These are phyloP conservation scores for Postia placenta DNA, from an alignment of 768 basidiomycete species.

Conservation along the genomic window DNA sequence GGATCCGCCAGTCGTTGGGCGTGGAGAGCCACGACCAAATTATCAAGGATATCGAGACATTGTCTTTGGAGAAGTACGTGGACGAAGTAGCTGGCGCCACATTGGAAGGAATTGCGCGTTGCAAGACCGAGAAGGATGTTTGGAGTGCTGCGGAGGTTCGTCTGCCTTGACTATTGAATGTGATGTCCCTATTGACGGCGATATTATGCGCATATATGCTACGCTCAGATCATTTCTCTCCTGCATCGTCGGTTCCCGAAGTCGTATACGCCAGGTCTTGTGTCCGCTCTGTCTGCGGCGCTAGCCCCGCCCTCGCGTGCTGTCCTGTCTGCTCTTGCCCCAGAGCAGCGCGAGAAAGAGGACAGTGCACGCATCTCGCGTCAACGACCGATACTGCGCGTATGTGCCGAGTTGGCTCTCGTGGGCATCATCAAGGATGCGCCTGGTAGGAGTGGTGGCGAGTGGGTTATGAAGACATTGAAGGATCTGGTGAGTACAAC, in stretches of 20 bases:
- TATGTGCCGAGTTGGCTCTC: slow-evolving; percentile 86
- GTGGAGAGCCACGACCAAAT: slow-evolving; percentile 79
- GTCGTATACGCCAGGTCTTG: slow-evolving; percentile 68
- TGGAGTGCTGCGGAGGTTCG: slow-evolving; percentile 89
- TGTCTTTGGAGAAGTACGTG: slow-evolving; percentile 92
- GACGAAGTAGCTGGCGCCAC: slow-evolving; percentile 89
- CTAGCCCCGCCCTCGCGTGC: slow-evolving; percentile 56
- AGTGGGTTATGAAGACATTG: slow-evolving; percentile 84
- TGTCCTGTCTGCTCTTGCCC: slow-evolving; percentile 46
- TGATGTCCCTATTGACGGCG: not conserved
- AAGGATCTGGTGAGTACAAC: slow-evolving; percentile 68
- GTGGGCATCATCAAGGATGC: slow-evolving; percentile 78
- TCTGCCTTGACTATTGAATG: slow-evolving; percentile 1
- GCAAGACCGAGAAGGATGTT: slow-evolving; percentile 90
- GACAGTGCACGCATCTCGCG: slow-evolving; percentile 71
- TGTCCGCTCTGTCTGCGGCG: slow-evolving; percentile 51
- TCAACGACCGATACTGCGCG: slow-evolving; percentile 80
- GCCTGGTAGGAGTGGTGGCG: slow-evolving; percentile 65
- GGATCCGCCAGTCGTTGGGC: slow-evolving; percentile 82
- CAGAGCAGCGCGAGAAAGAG: slow-evolving; percentile 90
- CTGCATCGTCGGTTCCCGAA: slow-evolving; percentile 84
- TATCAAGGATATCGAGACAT: slow-evolving; percentile 84
- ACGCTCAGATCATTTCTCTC: slow-evolving; percentile 71
- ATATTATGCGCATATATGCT: slow-evolving; percentile 4
- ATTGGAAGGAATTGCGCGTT: slow-evolving; percentile 77